A percentile compares a stretch with the other conserved stretches of the same genome.
Evolutionary conservation across 371 early-diverging fungal genomes (phyloP).

Genomic region (Zopfochytrium polystomum): DNA sequence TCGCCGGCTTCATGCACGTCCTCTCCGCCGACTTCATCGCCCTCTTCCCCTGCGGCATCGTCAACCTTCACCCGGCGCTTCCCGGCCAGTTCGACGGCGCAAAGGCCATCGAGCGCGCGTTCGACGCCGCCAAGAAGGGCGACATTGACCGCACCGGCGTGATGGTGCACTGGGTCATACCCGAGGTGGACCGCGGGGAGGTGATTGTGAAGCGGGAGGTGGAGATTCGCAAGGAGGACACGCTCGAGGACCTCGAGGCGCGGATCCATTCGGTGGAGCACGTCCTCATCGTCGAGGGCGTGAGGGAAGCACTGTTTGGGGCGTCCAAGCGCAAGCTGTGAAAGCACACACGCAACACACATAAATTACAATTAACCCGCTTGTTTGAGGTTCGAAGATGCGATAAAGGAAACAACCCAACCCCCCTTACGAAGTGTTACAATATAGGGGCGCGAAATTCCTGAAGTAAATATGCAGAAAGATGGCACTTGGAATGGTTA

Average conservation of each 20-base stretch:
- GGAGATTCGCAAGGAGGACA: slow-evolving; percentile 73
- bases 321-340: too few species aligned
- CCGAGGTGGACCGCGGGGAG: slow-evolving; percentile 90
- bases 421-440: too few species aligned
- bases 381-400: too few species aligned
- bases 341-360: too few species aligned
- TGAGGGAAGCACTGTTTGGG: slow-evolving; percentile 26
- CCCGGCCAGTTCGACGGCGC: slow-evolving; percentile 95
- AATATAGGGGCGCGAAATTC: too few species aligned
- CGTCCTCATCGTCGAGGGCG: slow-evolving; percentile 67
- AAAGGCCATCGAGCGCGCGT: slow-evolving; percentile 91
- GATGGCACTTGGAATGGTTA: too few species aligned
- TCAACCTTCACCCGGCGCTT: slow-evolving; percentile 95
- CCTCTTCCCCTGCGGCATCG: slow-evolving; percentile 61
- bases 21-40: slow-evolving; percentile 79
- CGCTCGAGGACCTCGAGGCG: slow-evolving; percentile 73
- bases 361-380: too few species aligned
- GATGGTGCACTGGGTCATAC: slow-evolving; percentile 95
- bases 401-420: too few species aligned
- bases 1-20: slow-evolving; percentile 98
- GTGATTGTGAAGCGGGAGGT: slow-evolving; percentile 76
- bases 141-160: slow-evolving; percentile 80
- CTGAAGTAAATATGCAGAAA: too few species aligned
- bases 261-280: slow-evolving; percentile 89
- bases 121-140: slow-evolving; percentile 72